Base-by-base conservation (phyloP, 257 asterid genomes). In the Schizonepeta tenuifolia region DNA sequence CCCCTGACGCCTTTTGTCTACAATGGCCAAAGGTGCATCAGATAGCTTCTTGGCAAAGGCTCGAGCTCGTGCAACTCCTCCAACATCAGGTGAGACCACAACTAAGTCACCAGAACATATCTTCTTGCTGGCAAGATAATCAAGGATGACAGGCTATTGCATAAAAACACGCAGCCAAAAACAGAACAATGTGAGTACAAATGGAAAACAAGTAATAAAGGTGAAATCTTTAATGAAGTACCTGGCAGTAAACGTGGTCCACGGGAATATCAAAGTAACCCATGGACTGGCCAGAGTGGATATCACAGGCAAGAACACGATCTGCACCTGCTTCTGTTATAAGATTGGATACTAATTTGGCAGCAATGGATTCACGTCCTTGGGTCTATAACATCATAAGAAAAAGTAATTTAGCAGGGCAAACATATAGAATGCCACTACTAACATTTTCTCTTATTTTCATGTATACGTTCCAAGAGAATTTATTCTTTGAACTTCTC, bases 21-120 rank as follows among this genome's bases (percentile, higher is more conserved):
- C 97, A 77, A 92, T 92, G 81, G 97, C 97, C 81, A 92, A 81
- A 73, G 96, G 97, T 66, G 97, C 97, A 79, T 92, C 97, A 75
- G 97, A 92, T 79, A 92, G 79, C 83, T 92, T 92, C 80, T 92
- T 92, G 4, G 97, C 97, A 75, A 92, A 92, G 77, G 97, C 89
- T 59, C 97, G 86, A 62, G 97, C 97, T 82, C 97, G 83, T 70
- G 97, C 97, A 74, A 92, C 97, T 36, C 97, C 97, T 67, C 97
- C 97, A 79, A 92, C 97, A 80, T 92, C 97, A 47, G 97, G 97
- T 60, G 97, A 92, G 75, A 92, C 97, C 80, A 92, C 97, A 14
- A 92, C 97, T 81, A 92, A 82, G 79, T 92, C 97, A 78, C 77
- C 78, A 11, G 96, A 85, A 76, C 78, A 72, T 72, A 89, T 85